Conservation (phyloP, 305 asterid species). For the Salvia sclarea region DNA sequence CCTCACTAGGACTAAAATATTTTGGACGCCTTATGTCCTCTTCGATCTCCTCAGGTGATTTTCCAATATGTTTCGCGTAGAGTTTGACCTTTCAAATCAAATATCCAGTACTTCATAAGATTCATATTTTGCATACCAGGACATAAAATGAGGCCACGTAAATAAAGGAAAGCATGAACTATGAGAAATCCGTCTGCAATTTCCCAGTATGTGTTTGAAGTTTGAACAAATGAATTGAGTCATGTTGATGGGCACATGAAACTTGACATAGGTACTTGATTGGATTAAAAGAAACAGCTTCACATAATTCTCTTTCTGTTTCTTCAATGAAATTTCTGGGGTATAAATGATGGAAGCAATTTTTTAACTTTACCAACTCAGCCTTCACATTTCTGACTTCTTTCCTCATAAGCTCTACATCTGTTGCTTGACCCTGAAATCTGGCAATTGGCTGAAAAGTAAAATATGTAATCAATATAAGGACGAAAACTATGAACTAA, state of each 20-base stretch:
- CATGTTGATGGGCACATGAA: background rate
- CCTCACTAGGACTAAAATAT: slow-evolving; percentile 93
- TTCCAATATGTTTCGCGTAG: slow-evolving; percentile 69
- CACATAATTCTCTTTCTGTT: background rate
- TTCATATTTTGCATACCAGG: slow-evolving; percentile 12
- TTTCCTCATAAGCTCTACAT: slow-evolving; percentile 82
- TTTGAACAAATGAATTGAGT: background rate
- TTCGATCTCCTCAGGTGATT: slow-evolving; percentile 84
- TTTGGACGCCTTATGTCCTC: slow-evolving; percentile 90
- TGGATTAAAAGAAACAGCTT: background rate
- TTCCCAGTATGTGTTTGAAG: background rate
- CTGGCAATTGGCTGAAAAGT: slow-evolving; percentile 77
- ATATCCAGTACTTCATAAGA: slow-evolving; percentile 21
- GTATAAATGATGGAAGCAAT: slow-evolving; percentile 13
- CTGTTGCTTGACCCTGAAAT: slow-evolving; percentile 97
- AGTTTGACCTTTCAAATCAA: slow-evolving; percentile 69
- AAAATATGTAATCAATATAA: slow-evolving; percentile 23
- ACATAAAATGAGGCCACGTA: slow-evolving; percentile 17
- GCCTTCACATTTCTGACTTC: slow-evolving; percentile 73
- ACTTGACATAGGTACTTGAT: background rate
- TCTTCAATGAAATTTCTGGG: background rate
- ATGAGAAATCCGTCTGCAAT: background rate
- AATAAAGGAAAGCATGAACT: background rate
- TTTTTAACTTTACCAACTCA: slow-evolving; percentile 59
- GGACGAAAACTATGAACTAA: slow-evolving; percentile 5